Evolutionary conservation across 1,284 basidiomycete species (phyloP).

Genomic region (Ganoderma sinense): DNA sequence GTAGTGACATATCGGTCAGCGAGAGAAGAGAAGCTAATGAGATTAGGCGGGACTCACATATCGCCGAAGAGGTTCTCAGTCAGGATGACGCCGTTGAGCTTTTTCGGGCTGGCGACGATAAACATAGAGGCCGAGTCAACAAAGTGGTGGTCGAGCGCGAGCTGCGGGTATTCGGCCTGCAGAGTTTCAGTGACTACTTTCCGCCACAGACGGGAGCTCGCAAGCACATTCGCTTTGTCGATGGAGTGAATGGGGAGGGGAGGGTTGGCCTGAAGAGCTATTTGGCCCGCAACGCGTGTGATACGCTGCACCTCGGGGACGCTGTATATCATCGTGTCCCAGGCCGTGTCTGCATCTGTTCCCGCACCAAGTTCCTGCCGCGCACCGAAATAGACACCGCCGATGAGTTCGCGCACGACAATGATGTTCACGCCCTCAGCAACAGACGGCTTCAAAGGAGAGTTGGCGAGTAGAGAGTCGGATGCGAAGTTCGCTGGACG

Average conservation of each 20-base stretch:
- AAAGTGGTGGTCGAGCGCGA: slow-evolving; percentile 88
- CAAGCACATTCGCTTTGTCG: slow-evolving; percentile 99
- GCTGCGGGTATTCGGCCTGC: slow-evolving; percentile 85
- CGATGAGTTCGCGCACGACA: slow-evolving; percentile 94
- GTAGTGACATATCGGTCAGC: background rate
- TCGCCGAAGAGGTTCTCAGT: slow-evolving; percentile 98
- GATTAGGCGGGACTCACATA: slow-evolving; percentile 69
- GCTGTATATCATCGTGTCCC: slow-evolving; percentile 94
- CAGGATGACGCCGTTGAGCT: slow-evolving; percentile 94
- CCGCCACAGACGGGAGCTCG: slow-evolving; percentile 94
- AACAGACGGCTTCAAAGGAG: slow-evolving; percentile 92
- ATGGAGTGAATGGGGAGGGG: slow-evolving; percentile 92
- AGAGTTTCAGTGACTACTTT: slow-evolving; percentile 89
- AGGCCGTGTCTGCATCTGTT: slow-evolving; percentile 72
- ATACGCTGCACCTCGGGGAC: slow-evolving; percentile 93
- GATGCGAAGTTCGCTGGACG: slow-evolving; percentile 96
- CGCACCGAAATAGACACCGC: slow-evolving; percentile 93
- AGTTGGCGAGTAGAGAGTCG: slow-evolving; percentile 86
- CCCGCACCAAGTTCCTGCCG: slow-evolving; percentile 87
- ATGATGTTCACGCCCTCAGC: slow-evolving; percentile 92
- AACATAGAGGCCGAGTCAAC: slow-evolving; percentile 98
- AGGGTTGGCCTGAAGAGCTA: slow-evolving; percentile 86
- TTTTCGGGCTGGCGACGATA: slow-evolving; percentile 91
- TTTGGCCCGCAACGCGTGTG: slow-evolving; percentile 94
- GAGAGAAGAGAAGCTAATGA: slow-evolving; percentile 5